Percentiles rank a stretch among this genome's conserved stretches.
Conservation (phyloP, 164 flowering plant species). For the Dillenia suffruticosa region DNA sequence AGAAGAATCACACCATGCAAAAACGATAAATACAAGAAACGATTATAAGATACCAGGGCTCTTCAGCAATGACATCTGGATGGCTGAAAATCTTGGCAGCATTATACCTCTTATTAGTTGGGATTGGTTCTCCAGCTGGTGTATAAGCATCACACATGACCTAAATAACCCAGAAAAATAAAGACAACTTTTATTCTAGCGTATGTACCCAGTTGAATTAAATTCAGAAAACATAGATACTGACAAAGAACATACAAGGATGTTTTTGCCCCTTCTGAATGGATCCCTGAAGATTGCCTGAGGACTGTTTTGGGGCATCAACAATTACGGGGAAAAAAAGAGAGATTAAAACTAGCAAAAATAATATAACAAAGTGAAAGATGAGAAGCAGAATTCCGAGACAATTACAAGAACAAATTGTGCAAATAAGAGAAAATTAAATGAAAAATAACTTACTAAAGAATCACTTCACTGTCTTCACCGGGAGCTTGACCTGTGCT, state of each 20-base stretch:
- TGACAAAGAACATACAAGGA: conserved; percentile 31
- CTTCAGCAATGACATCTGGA: conserved; percentile 12
- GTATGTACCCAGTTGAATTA: too few species aligned
- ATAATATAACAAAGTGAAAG: too few species aligned
- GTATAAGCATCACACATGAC: conserved; percentile 16
- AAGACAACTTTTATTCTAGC: too few species aligned
- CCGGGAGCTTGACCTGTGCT: conserved; percentile 61
- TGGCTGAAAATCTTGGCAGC: conserved; percentile 13
- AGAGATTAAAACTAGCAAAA: too few species aligned
- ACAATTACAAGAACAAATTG: too few species aligned
- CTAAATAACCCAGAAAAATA: not conserved
- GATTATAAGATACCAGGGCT: conserved; percentile 1
- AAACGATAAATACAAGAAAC: not conserved
- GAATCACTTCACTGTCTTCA: conserved; percentile 49
- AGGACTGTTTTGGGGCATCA: conserved; percentile 25
- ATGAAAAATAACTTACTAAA: conserved; percentile 23
- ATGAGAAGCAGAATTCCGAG: too few species aligned
- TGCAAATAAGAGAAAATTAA: not conserved
- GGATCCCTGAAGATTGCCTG: conserved; percentile 59
- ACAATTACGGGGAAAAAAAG: too few species aligned
- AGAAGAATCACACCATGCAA: not conserved
- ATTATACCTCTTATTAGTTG: conserved; percentile 9
- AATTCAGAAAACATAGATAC: not conserved
- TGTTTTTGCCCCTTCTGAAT: conserved; percentile 55
- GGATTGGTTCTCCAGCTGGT: conserved; percentile 7